Evolutionary conservation across 2,329 filamentous ascomycete genomes (phyloP).

Genomic region (Xylariales sp.): DNA sequence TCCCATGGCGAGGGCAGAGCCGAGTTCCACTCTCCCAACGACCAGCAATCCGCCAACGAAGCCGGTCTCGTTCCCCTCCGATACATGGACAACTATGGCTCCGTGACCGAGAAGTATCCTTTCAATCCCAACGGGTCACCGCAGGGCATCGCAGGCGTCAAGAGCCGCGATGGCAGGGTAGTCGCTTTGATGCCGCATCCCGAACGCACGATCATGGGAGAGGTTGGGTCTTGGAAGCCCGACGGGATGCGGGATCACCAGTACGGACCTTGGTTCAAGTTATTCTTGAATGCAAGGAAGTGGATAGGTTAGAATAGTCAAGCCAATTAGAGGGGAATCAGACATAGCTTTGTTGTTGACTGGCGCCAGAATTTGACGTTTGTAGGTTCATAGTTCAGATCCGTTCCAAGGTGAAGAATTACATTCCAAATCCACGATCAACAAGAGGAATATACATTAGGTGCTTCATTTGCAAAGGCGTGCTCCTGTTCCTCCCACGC

Average conservation of each 20-base stretch:
- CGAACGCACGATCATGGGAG: slow-evolving; percentile 79
- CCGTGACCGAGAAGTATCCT: slow-evolving; percentile 77
- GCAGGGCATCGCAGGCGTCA: slow-evolving; percentile 70
- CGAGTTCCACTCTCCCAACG: slow-evolving; percentile 53
- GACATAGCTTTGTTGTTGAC: too few relatives aligned
- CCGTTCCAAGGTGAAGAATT: too few relatives aligned
- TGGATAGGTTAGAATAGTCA: slow-evolving; percentile 74
- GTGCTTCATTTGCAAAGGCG: too few relatives aligned
- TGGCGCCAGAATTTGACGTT: too few relatives aligned
- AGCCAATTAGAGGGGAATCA: too few relatives aligned
- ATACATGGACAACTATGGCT: slow-evolving; percentile 78
- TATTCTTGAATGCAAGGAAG: slow-evolving; percentile 82
- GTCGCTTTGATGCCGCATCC: slow-evolving; percentile 92
- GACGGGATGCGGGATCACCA: slow-evolving; percentile 53
- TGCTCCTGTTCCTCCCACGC: too few relatives aligned
- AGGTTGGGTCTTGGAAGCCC: slow-evolving; percentile 72
- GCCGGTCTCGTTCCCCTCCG: slow-evolving; percentile 70
- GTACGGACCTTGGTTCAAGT: slow-evolving; percentile 76
- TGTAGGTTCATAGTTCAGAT: too few relatives aligned
- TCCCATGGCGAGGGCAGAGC: slow-evolving; percentile 91
- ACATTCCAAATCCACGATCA: too few relatives aligned
- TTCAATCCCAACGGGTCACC: slow-evolving; percentile 82
- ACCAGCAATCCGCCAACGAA: slow-evolving; percentile 51
- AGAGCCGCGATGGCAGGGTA: slow-evolving; percentile 72
- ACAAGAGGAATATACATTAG: too few relatives aligned